Evolutionary conservation across 805 yeast species (phyloP).

Genomic region (Kodamaea kaohsiungensis): DNA sequence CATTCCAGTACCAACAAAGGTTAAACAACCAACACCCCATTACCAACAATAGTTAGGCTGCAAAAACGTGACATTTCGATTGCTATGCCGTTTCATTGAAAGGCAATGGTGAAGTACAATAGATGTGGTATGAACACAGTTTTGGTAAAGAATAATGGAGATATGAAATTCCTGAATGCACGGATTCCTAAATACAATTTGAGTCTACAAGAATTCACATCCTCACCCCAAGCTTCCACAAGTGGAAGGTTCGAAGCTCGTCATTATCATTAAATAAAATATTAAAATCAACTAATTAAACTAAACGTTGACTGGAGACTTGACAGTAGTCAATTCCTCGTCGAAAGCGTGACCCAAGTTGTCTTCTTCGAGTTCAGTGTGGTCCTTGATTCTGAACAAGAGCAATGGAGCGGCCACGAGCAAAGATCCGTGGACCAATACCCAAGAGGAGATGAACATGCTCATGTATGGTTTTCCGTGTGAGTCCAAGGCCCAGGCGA

Average conservation of each 20-base stretch:
- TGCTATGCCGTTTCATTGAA: not conserved
- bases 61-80: not conserved
- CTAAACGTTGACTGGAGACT: slow-evolving; percentile 15
- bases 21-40: not conserved
- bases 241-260: not conserved
- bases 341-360: slow-evolving; percentile 23
- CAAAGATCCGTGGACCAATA: slow-evolving; percentile 47
- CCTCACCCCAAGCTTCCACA: not conserved
- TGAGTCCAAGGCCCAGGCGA: slow-evolving; percentile 60
- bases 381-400: slow-evolving; percentile 44
- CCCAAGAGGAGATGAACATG: slow-evolving; percentile 51
- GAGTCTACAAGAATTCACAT: too few species aligned
- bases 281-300: not conserved
- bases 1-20: not conserved
- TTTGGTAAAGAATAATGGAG: too few species aligned
- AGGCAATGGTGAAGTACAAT: not conserved
- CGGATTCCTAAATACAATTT: too few species aligned
- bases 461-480: slow-evolving; percentile 34
- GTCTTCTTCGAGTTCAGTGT: slow-evolving; percentile 38
- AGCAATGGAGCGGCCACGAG: slow-evolving; percentile 50
- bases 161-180: too few species aligned
- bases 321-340: slow-evolving; percentile 26
- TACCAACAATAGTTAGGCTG: not conserved
- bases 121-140: too few species aligned
- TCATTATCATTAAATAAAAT: not conserved